Conservation (phyloP, 768 basidiomycete species). For the Lenzites betulinus region DNA sequence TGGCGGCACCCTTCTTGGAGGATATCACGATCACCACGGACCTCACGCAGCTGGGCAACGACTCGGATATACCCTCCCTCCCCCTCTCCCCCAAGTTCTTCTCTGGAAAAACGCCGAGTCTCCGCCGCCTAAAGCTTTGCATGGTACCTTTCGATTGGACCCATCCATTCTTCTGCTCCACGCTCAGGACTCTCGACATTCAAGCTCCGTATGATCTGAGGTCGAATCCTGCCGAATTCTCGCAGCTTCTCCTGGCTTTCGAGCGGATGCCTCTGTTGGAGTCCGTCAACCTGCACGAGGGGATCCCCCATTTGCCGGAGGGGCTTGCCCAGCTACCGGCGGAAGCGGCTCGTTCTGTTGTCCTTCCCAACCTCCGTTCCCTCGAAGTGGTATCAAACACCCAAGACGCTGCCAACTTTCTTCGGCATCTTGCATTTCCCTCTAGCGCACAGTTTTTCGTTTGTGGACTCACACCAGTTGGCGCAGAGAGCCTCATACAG, state of each 20-base stretch:
- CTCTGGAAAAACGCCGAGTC: background rate
- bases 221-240: background rate
- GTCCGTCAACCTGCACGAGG: background rate
- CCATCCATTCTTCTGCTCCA: conserved; percentile 4
- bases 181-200: background rate
- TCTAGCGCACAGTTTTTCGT: background rate
- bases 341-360: background rate
- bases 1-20: background rate
- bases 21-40: background rate
- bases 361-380: background rate
- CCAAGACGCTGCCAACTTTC: conserved; percentile 1
- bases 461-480: background rate
- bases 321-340: background rate
- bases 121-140: background rate
- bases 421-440: background rate
- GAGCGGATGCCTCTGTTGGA: background rate
- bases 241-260: background rate
- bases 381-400: background rate
- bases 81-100: background rate
- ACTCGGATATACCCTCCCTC: background rate
- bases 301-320: conserved; percentile 1
- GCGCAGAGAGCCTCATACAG: background rate
- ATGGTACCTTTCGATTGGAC: conserved; percentile 1
- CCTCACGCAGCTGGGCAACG: background rate
- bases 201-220: background rate